A percentile compares a stretch with the other conserved stretches of the same genome.
Evolutionary conservation across 1,139 yeast genomes (phyloP).

Genomic region (Protomyces macrosporus): DNA sequence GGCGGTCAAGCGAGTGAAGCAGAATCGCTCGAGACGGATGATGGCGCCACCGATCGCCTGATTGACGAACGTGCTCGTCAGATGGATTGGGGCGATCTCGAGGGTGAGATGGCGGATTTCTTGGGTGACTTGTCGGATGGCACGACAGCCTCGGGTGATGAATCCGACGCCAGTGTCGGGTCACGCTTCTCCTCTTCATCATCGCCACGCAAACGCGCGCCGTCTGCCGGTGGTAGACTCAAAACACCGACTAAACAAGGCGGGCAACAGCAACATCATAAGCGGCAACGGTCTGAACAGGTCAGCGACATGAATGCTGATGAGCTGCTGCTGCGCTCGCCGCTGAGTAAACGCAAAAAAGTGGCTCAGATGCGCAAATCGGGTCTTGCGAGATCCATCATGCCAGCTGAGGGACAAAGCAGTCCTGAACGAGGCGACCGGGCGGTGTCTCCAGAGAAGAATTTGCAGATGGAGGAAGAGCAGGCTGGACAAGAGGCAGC

Average conservation of each 20-base stretch:
- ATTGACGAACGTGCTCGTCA: slow-evolving; percentile 21
- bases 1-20: slow-evolving; percentile 3
- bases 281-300: slow-evolving; percentile 37
- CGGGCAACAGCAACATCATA: slow-evolving; percentile 39
- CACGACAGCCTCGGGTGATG: slow-evolving; percentile 35
- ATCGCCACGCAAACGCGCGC: slow-evolving; percentile 34
- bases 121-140: slow-evolving; percentile 53
- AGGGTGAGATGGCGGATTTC: slow-evolving; percentile 57
- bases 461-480: background rate
- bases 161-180: slow-evolving; percentile 15
- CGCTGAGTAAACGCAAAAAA: slow-evolving; percentile 9
- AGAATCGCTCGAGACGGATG: slow-evolving; percentile 24
- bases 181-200: slow-evolving; percentile 3
- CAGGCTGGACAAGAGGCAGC: background rate
- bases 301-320: slow-evolving; percentile 31
- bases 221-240: background rate
- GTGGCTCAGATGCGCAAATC: slow-evolving; percentile 18
- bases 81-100: slow-evolving; percentile 45
- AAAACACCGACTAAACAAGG: background rate
- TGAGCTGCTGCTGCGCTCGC: slow-evolving; percentile 32
- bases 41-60: slow-evolving; percentile 32
- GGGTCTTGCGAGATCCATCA: slow-evolving; percentile 7
- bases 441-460: background rate
- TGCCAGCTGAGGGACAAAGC: background rate
- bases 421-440: background rate